Conservation (phyloP, 2,329 filamentous ascomycete species). For the Pyricularia sp. region DNA sequence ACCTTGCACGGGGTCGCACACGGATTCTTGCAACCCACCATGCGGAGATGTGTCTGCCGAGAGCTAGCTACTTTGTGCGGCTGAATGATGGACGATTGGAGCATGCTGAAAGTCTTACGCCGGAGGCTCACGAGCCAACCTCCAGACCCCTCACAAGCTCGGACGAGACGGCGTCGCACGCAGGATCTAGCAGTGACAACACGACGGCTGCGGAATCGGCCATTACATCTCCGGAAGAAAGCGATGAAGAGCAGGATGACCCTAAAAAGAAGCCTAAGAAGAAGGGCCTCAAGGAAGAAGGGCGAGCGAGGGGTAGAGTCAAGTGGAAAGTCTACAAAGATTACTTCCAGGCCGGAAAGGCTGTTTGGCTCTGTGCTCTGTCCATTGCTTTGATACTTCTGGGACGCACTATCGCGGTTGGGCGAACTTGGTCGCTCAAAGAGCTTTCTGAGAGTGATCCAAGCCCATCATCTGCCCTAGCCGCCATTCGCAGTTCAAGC, state of each 20-base stretch:
- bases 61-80: slow-evolving; percentile 17
- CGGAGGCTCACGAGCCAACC: not conserved
- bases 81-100: slow-evolving; percentile 16
- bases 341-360: slow-evolving; percentile 19
- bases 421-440: slow-evolving; percentile 20
- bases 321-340: slow-evolving; percentile 20
- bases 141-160: not conserved
- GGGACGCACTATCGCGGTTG: slow-evolving; percentile 13
- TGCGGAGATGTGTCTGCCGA: slow-evolving; percentile 17
- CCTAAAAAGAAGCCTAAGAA: slow-evolving; percentile 5
- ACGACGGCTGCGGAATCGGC: not conserved
- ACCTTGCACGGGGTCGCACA: slow-evolving; percentile 39
- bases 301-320: slow-evolving; percentile 19
- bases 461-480: slow-evolving; percentile 5
- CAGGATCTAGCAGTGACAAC: not conserved
- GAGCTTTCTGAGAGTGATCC: slow-evolving; percentile 16
- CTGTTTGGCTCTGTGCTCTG: slow-evolving; percentile 16
- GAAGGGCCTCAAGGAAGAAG: slow-evolving; percentile 14
- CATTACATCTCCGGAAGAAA: not conserved
- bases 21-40: slow-evolving; percentile 51
- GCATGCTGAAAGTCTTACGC: slow-evolving; percentile 10
- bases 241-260: slow-evolving; percentile 5
- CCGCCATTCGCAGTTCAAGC: slow-evolving; percentile 5
- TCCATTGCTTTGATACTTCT: slow-evolving; percentile 11
- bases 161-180: not conserved